Base-by-base conservation (phyloP, 768 basidiomycete species). In the Pisolithus orientalis region DNA sequence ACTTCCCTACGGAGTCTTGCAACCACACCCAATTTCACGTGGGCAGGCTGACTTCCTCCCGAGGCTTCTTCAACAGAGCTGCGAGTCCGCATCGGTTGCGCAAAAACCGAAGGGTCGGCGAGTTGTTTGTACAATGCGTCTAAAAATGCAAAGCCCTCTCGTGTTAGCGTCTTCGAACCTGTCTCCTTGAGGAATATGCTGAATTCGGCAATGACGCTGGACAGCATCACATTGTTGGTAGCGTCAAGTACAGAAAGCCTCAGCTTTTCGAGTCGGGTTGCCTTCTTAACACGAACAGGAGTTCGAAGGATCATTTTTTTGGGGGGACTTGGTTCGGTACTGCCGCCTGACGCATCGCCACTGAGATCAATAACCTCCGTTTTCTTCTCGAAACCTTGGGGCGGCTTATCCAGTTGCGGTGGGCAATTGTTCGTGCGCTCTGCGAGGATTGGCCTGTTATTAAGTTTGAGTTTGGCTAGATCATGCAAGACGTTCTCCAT, bases 81-180 rank as follows among this genome's bases (percentile, higher is more conserved):
- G 71, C 60, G 73, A 60, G 60, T 72, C 65, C 84, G 75, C 61
- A 81, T 60, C 5, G 85, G 84, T 39, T 66, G 62, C 29, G 74
- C 67, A 57, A 78, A 80, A 38, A 80, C 78, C 17, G 81, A 80
- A 32, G 87, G 83, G 63, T 87, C 82, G 37, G 77, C 79, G 42
- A 90, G 75, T 60, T 85, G 86, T 64, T 84, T 85, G 66, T 79
- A 75, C 56, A 90, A 63, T 28, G 79, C 75, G 57, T 88, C 86
- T 50, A 90, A 67, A 66, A 90, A 85, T 24, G 72, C 66, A 59
- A 84, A 86, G 6, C 80, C 87, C 56, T 89, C 85, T 65, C 79
- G 83, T 34, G 82, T 89, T 59, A 86, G 61, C 46, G 78, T 79
- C 58, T 75, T 77, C 53, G 85, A 87, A 61, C 83, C 84, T 51